Conservation (phyloP, 1,284 basidiomycete genomes). For the Rhodotorula sp. region DNA sequence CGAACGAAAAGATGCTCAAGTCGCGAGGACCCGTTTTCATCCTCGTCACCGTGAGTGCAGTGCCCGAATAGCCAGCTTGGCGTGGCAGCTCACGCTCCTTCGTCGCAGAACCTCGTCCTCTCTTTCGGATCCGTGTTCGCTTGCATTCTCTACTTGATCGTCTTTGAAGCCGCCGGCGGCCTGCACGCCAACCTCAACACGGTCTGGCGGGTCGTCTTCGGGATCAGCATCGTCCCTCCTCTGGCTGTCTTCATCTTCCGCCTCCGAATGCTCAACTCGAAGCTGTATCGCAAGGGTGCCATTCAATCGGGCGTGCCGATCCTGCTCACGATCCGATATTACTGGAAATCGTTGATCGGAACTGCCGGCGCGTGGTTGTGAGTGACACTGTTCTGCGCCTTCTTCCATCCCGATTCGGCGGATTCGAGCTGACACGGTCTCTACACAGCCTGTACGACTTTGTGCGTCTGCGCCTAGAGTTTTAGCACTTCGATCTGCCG, state of each 20-base stretch:
- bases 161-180: conserved; percentile 64
- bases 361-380: conserved; percentile 73
- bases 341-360: conserved; percentile 68
- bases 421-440: too few species aligned
- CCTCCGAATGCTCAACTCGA: conserved; percentile 66
- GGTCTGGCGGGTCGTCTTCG: conserved; percentile 74
- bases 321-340: conserved; percentile 60
- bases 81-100: background rate
- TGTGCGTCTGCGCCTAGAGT: background rate
- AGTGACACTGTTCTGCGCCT: background rate
- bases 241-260: conserved; percentile 70
- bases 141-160: conserved; percentile 68
- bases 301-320: conserved; percentile 67
- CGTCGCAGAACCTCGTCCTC: conserved; percentile 43
- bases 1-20: conserved; percentile 65
- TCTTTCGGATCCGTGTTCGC: conserved; percentile 67
- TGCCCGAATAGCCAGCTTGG: too few species aligned
- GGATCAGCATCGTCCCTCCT: conserved; percentile 64
- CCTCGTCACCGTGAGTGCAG: conserved; percentile 23
- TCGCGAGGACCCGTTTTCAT: conserved; percentile 70
- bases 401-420: background rate
- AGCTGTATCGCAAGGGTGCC: conserved; percentile 63
- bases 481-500: too few species aligned
- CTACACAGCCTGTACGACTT: conserved; percentile 1
- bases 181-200: conserved; percentile 59